Conservation (phyloP, 140 eudicot species). For the Flaveria floridana region DNA sequence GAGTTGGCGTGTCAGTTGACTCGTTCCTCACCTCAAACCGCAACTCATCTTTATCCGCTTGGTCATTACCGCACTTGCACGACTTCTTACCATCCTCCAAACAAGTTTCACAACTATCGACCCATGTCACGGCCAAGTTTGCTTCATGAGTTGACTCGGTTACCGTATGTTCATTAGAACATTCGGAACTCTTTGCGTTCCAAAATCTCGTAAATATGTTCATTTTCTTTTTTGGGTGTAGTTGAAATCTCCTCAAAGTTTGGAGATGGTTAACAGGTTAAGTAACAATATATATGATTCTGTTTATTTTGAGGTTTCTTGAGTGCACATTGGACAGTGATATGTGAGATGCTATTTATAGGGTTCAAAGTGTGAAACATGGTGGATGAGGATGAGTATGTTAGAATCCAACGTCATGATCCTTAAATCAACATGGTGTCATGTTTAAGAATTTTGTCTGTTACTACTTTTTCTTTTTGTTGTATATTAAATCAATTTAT, state of each 20-base stretch:
- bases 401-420: constrained; percentile 31
- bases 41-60: not conserved
- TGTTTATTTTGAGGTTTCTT: constrained; percentile 33
- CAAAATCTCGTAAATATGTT: constrained; percentile 16
- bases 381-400: not conserved
- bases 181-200: constrained; percentile 15
- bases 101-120: constrained; percentile 37
- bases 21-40: constrained; percentile 29
- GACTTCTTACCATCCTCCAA: constrained; percentile 36
- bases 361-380: constrained; percentile 25
- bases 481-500: constrained; percentile 1
- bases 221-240: constrained; percentile 16
- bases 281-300: constrained; percentile 18
- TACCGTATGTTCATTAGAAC: constrained; percentile 21
- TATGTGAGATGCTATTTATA: constrained; percentile 30
- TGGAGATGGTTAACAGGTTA: constrained; percentile 28
- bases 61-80: constrained; percentile 26
- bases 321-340: constrained; percentile 26
- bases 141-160: constrained; percentile 29
- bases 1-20: constrained; percentile 21
- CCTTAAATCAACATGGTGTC: not conserved
- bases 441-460: not conserved
- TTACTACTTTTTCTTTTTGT: not conserved
- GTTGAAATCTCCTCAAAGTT: constrained; percentile 27
- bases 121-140: constrained; percentile 33